Conservation (phyloP, 257 asterid genomes). For the Coffea eugenioides region DNA sequence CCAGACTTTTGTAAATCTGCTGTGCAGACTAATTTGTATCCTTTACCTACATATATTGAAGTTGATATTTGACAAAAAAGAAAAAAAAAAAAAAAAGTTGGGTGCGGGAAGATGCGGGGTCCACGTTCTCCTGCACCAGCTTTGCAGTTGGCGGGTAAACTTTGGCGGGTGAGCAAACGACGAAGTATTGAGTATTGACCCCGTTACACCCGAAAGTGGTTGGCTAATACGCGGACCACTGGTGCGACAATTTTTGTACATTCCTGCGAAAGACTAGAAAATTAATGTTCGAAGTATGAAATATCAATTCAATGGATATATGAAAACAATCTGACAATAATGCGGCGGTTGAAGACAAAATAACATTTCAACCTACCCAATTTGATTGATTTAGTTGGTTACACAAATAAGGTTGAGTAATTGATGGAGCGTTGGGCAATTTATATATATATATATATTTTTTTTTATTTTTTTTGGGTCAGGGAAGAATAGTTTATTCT, state of each 20-base stretch:
- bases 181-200: constrained; percentile 23
- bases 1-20: too few relatives aligned
- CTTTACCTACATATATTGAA: too few relatives aligned
- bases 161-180: constrained; percentile 33
- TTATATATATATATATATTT: too few relatives aligned
- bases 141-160: constrained; percentile 24
- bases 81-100: too few relatives aligned
- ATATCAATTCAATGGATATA: not conserved
- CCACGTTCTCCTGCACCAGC: constrained; percentile 6
- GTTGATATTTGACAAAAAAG: too few relatives aligned
- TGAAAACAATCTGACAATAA: not conserved
- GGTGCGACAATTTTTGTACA: not conserved
- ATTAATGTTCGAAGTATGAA: not conserved
- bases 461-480: not conserved
- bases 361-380: not conserved
- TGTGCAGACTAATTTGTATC: too few relatives aligned
- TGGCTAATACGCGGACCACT: constrained; percentile 9
- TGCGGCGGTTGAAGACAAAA: constrained; percentile 3
- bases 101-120: constrained; percentile 1
- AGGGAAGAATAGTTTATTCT: not conserved
- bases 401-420: constrained; percentile 1
- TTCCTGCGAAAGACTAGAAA: not conserved
- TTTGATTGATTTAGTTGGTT: not conserved
- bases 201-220: constrained; percentile 21
- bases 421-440: constrained; percentile 1